Conservation (phyloP, 768 basidiomycete species). For the Amanita inopinata region DNA sequence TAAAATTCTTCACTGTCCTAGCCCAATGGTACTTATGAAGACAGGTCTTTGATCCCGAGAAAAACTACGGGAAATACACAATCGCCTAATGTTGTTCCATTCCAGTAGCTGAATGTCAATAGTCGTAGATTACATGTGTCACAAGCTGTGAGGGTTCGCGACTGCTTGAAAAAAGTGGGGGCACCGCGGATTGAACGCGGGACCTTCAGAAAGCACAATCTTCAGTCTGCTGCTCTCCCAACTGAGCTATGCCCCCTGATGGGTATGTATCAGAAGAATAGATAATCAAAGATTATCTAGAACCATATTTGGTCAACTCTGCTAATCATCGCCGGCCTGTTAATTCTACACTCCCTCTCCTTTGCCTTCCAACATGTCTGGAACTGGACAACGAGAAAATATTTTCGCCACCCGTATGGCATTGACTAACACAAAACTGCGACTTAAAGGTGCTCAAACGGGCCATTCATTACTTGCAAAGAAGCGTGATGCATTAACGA, state of each 20-base stretch:
- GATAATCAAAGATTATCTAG: too few relatives aligned
- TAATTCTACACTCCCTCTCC: constrained; percentile 1
- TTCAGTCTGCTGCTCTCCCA: constrained; percentile 74
- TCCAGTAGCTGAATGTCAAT: neutral
- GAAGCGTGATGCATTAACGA: constrained; percentile 95
- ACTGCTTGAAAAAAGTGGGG: constrained; percentile 48
- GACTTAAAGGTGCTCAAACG: constrained; percentile 87
- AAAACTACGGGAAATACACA: constrained; percentile 88
- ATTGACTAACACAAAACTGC: constrained; percentile 82
- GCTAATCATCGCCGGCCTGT: neutral
- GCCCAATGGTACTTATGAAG: constrained; percentile 17
- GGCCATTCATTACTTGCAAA: constrained; percentile 94
- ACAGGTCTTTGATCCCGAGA: constrained; percentile 94
- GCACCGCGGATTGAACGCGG: constrained; percentile 74
- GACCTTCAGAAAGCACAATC: constrained; percentile 56
- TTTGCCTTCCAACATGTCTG: constrained; percentile 54
- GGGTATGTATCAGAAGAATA: too few relatives aligned
- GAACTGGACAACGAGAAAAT: constrained; percentile 83
- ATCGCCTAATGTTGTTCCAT: constrained; percentile 31
- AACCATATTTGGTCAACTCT: neutral
- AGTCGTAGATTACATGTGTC: neutral
- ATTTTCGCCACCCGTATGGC: constrained; percentile 98
- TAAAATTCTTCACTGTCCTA: neutral
- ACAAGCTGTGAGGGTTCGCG: too few relatives aligned
- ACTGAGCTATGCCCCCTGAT: constrained; percentile 62